A percentile compares a stretch with the other conserved stretches of the same genome.
phyloP scores from a whole-genome alignment of 768 basidiomycete genomes.

The Trichaptum fuscoviolaceum region DNA sequence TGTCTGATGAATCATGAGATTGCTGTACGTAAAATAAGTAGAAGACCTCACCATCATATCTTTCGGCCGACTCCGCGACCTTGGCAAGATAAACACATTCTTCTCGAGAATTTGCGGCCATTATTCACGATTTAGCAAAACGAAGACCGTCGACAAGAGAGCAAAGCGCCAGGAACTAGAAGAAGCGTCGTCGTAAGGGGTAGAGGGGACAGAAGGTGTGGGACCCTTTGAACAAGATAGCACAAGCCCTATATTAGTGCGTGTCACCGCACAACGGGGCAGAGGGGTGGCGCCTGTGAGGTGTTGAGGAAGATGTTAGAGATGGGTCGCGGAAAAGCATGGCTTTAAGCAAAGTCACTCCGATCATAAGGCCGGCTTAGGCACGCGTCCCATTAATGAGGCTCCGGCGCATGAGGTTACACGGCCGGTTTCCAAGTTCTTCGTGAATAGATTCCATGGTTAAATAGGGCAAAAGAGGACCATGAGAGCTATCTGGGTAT shows the following conservation, averaged over 20 bases:
- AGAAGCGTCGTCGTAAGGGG: not conserved
- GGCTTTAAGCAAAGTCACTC: not conserved
- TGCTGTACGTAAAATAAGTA: constrained; percentile 1
- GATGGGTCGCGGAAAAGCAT: not conserved
- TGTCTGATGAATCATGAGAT: constrained; percentile 48
- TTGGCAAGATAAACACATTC: constrained; percentile 64
- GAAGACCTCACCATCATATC: constrained; percentile 65
- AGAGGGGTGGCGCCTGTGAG: not conserved
- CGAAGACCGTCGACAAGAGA: no score
- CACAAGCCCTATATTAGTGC: not conserved
- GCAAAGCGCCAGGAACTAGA: not conserved
- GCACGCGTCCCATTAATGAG: not conserved
- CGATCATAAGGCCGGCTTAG: not conserved
- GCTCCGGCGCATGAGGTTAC: not conserved
- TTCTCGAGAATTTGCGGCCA: not conserved
- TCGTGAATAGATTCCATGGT: not conserved
- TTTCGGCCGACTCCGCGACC: constrained; percentile 83
- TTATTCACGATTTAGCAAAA: not conserved
- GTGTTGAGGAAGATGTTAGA: not conserved
- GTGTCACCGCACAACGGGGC: not conserved
- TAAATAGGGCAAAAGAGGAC: not conserved
- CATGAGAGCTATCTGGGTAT: not conserved
- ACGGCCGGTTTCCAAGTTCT: no score
- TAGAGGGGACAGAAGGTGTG: not conserved
- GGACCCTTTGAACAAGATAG: not conserved